Conservation (phyloP, 192 early-diverging fungal species). For the Coemansia sp. region DNA sequence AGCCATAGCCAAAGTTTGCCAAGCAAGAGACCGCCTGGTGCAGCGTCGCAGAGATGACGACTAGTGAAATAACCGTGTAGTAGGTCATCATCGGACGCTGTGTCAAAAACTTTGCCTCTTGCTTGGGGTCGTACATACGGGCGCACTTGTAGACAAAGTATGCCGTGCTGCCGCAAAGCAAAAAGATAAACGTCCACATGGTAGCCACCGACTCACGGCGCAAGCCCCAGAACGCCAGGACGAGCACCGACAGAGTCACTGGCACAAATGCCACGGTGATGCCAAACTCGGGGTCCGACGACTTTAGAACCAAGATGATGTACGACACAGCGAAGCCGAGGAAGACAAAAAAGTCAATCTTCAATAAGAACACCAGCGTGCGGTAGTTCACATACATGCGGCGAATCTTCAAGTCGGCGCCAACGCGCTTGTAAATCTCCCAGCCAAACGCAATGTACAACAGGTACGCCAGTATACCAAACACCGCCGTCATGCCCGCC, state of each 20-base stretch:
- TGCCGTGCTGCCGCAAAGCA: conserved; percentile 41
- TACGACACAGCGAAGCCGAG: conserved; percentile 56
- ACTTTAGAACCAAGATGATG: conserved; percentile 60
- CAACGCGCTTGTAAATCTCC: conserved; percentile 58
- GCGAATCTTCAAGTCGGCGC: conserved; percentile 55
- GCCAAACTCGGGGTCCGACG: conserved; percentile 51
- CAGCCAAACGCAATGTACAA: conserved; percentile 58
- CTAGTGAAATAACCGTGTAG: conserved; percentile 46
- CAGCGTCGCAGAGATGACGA: conserved; percentile 39
- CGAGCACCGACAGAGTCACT: conserved; percentile 41
- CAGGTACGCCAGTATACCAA: conserved; percentile 42
- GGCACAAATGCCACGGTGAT: conserved; percentile 52
- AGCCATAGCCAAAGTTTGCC: conserved; percentile 53
- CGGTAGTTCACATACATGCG: conserved; percentile 57
- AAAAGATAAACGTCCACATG: conserved; percentile 49
- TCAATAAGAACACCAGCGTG: conserved; percentile 51
- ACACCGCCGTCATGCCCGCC: conserved; percentile 34
- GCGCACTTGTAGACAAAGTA: conserved; percentile 56
- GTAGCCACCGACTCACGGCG: conserved; percentile 31
- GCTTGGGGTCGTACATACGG: conserved; percentile 52
- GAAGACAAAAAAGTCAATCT: conserved; percentile 56
- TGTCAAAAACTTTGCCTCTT: conserved; percentile 40
- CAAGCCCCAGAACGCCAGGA: conserved; percentile 52
- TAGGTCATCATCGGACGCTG: conserved; percentile 53
- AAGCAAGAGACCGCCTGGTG: conserved; percentile 41